Evolutionary conservation across 179 eudicot species (phyloP), one percentile per base, ranked within the genome.

Genomic region (Sideroxylon spinosum): DNA sequence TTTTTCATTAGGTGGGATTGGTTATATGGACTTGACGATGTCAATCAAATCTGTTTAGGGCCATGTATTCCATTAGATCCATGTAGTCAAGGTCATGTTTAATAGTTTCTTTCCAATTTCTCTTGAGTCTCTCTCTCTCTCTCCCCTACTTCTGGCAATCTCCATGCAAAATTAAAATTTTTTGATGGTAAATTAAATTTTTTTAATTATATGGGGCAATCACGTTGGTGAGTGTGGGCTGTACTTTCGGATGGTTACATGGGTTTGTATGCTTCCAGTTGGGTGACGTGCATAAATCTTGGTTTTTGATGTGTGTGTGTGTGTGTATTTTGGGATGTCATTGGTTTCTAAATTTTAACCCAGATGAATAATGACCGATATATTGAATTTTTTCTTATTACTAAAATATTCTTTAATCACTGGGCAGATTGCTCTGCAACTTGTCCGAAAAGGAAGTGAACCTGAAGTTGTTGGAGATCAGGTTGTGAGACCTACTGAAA

Each of bases 371-470:
- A 17, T 53, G 74, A 66, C n/a, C 11, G 6, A 32, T 56, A 48
- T 56, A 20, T 78, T 77, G 44, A 16, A 25, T n/a, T 11, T 76
- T 64, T 50, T 20, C 72, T n/a, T 65, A 76, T 12, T 28, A 65
- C 52, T 46, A 26, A 52, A 29, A 25, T 26, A 13, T 68, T 14
- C 16, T 28, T 22, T 60, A 62, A 59, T 60, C 60, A 7, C 49
- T 57, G 78, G 50, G 66, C 92, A 95, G 99, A 92, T 95, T 85
- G 99, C 99, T 75, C 82, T 95, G 65, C 84, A 87, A 81, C 97
- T 95, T 86, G 98, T 95, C 26, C 86, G 97, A 13, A 84, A 83
- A 73, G 89, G 91, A 46, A 71, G 50, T 29, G 90, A 86, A 37
- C 78, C 86, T 62, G 26, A 79, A 29, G 57, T 61, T 82, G 66